Evolutionary conservation across 2,329 filamentous ascomycete genomes (phyloP).

Genomic region (Fonsecaea multimorphosa): DNA sequence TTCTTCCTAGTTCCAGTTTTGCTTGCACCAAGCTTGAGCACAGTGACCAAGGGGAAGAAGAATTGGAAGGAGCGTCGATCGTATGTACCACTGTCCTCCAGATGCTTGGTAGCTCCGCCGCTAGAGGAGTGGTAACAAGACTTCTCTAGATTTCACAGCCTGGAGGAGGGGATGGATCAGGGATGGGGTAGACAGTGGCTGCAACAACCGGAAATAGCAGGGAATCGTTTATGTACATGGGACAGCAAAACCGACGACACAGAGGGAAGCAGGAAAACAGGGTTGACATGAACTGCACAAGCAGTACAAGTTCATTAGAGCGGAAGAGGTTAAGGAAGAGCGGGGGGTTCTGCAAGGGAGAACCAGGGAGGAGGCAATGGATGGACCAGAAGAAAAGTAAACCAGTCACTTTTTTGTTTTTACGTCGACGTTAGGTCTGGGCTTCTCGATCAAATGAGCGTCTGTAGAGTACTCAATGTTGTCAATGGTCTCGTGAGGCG

Average conservation of each 20-base stretch:
- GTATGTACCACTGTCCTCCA: slow-evolving; percentile 12
- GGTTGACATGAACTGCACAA: slow-evolving; percentile 9
- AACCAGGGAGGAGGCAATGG: slow-evolving; percentile 12
- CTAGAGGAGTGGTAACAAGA: slow-evolving; percentile 4
- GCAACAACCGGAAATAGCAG: not conserved
- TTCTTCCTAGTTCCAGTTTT: slow-evolving; percentile 4
- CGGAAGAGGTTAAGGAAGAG: slow-evolving; percentile 8
- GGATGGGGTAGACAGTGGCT: not conserved
- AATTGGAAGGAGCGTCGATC: slow-evolving; percentile 10
- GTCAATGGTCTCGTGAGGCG: slow-evolving; percentile 23
- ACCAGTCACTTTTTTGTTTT: slow-evolving; percentile 17
- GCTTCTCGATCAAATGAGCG: slow-evolving; percentile 1
- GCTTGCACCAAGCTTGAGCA: not conserved
- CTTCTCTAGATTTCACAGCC: not conserved
- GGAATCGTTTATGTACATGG: not conserved
- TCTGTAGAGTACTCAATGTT: slow-evolving; percentile 16
- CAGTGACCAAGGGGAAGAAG: not conserved
- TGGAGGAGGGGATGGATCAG: not conserved
- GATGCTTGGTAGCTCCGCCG: slow-evolving; percentile 3
- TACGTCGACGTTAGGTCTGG: not conserved
- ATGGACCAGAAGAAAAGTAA: slow-evolving; percentile 16
- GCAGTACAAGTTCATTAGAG: slow-evolving; percentile 12
- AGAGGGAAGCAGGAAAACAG: not conserved
- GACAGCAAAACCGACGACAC: slow-evolving; percentile 1
- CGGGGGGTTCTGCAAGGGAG: slow-evolving; percentile 3